Conservation (phyloP, 2,329 filamentous ascomycete genomes). For the Leptosphaerulina australis region DNA sequence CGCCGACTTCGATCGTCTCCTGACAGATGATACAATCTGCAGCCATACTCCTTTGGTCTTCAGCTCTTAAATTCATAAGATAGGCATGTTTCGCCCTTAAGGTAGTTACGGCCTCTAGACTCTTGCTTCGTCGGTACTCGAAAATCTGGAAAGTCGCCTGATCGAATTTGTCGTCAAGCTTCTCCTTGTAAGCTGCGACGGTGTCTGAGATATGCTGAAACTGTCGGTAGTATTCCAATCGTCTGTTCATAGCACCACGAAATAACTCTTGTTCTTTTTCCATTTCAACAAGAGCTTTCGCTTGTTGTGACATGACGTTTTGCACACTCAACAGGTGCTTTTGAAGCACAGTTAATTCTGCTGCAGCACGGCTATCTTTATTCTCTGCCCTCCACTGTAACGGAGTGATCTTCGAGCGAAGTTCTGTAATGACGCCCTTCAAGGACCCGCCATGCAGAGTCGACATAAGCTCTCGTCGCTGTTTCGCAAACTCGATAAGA, state of each 20-base stretch:
- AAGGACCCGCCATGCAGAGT: conserved; percentile 65
- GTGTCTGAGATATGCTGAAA: conserved; percentile 90
- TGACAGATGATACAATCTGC: conserved; percentile 88
- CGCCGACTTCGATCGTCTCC: conserved; percentile 74
- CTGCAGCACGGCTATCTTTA: conserved; percentile 61
- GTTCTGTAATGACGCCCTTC: conserved; percentile 70
- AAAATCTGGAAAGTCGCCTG: conserved; percentile 53
- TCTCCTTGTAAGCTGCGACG: conserved; percentile 75
- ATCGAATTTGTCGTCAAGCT: conserved; percentile 63
- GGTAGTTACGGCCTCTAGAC: conserved; percentile 65
- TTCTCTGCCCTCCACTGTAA: conserved; percentile 64
- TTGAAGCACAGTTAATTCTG: conserved; percentile 70
- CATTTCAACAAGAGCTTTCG: conserved; percentile 57
- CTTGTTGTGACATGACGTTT: conserved; percentile 58
- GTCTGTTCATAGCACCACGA: conserved; percentile 78
- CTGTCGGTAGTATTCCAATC: conserved; percentile 88
- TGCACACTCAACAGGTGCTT: conserved; percentile 67
- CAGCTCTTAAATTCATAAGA: conserved; percentile 65
- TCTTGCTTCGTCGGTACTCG: conserved; percentile 55
- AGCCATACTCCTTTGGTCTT: conserved; percentile 61
- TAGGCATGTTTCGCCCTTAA: conserved; percentile 79
- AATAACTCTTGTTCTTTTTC: conserved; percentile 79
- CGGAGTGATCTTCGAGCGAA: conserved; percentile 67
- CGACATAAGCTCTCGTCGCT: conserved; percentile 58
- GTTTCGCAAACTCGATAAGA: conserved; percentile 60